These are phyloP conservation scores for Podaxis sp. DNA, from an alignment of 768 basidiomycete genomes.

Conservation along the genomic window DNA sequence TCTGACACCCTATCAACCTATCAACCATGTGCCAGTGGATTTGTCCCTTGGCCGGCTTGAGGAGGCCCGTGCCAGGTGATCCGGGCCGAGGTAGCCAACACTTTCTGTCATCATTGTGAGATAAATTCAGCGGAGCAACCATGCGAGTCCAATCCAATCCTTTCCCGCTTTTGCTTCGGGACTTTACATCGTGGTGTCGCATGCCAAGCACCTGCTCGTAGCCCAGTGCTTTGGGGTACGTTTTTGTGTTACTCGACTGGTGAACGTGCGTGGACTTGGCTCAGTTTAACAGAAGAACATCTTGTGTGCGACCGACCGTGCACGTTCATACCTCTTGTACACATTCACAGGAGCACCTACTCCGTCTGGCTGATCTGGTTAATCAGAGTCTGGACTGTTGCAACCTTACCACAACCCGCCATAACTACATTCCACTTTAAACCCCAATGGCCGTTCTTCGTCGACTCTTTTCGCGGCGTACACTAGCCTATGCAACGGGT, in stretches of 20 bases:
- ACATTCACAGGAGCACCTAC: not conserved
- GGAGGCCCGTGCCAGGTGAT: no score
- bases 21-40: no score
- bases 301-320: not conserved
- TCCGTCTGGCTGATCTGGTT: not conserved
- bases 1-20: no score
- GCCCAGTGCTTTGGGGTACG: not conserved
- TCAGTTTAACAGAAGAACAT: not conserved
- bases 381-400: not conserved
- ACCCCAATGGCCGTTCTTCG: conserved; percentile 30
- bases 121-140: not conserved
- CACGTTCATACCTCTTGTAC: not conserved
- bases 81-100: not conserved
- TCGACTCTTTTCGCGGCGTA: conserved; percentile 49
- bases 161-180: not conserved
- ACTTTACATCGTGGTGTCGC: not conserved
- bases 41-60: no score
- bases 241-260: not conserved
- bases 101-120: not conserved
- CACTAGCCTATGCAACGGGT: conserved; percentile 47
- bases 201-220: not conserved
- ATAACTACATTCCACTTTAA: not conserved
- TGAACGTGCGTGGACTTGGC: conserved; percentile 5
- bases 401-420: not conserved
- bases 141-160: not conserved